A percentile compares a stretch with the other conserved stretches of the same genome.
Evolutionary conservation across 2,329 filamentous ascomycete genomes (phyloP).

Genomic region (Kalmusia sp.): DNA sequence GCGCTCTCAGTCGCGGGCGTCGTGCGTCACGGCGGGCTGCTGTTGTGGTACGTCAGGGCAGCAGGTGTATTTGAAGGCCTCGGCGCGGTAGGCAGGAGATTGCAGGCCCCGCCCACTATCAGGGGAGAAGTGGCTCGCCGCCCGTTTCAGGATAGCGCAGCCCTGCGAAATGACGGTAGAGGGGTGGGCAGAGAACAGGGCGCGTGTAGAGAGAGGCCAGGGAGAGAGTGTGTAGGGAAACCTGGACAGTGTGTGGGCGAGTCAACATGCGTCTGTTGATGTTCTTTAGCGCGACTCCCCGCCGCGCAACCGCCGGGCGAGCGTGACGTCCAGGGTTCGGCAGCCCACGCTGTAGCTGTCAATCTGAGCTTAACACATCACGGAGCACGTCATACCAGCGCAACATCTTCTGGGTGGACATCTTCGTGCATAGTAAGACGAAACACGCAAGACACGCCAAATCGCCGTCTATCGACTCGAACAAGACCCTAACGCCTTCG

Average conservation of each 20-base stretch:
- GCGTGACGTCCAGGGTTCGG: conserved; percentile 5
- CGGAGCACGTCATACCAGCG: conserved; percentile 15
- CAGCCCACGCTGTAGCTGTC: background rate
- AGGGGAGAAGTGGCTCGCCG: conserved; percentile 35
- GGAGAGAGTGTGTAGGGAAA: background rate
- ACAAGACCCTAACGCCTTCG: conserved; percentile 31
- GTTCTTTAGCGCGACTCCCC: conserved; percentile 5
- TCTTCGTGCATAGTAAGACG: background rate
- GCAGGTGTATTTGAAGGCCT: conserved; percentile 17
- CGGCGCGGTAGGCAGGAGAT: conserved; percentile 36
- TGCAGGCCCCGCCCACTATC: conserved; percentile 40
- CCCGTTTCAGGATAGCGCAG: conserved; percentile 26
- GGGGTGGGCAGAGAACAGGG: background rate
- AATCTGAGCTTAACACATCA: background rate
- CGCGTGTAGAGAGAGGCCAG: background rate
- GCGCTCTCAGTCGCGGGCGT: conserved; percentile 22
- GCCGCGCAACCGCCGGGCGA: background rate
- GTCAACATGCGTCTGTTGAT: conserved; percentile 10
- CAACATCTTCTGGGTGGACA: background rate
- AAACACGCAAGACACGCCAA: background rate
- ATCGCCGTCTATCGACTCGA: conserved; percentile 19
- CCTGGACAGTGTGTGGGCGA: background rate
- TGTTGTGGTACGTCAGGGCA: conserved; percentile 43
- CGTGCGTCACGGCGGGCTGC: conserved; percentile 31
- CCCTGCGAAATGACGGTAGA: conserved; percentile 13